phyloP scores from a whole-genome alignment of 1,284 basidiomycete species.

The Pholiota adiposa region DNA sequence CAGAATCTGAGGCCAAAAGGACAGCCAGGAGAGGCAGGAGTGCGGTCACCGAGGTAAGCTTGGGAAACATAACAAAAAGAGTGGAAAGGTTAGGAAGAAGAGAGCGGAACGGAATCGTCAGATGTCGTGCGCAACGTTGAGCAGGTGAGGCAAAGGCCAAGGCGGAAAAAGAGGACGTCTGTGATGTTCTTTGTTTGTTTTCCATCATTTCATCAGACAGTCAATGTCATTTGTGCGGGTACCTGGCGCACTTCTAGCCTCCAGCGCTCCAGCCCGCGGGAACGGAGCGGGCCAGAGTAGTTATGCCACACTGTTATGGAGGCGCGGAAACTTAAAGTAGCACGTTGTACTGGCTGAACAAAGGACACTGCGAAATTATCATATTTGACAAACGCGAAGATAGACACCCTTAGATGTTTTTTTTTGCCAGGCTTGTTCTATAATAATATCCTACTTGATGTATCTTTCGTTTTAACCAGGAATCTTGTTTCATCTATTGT shows the following conservation, averaged over 20 bases:
- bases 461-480: no score
- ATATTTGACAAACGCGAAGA: no score
- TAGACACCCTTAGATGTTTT: no score
- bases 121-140: not conserved
- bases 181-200: not conserved
- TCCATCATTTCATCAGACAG: not conserved
- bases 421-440: no score
- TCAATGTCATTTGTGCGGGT: not conserved
- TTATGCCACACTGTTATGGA: no score
- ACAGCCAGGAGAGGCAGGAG: slow-evolving; percentile 5
- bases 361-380: no score
- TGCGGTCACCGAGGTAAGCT: slow-evolving; percentile 5
- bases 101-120: slow-evolving; percentile 3
- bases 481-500: no score
- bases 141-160: not conserved
- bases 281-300: no score
- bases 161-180: not conserved
- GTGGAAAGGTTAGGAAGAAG: not conserved
- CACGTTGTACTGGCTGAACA: no score
- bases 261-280: not conserved
- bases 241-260: not conserved
- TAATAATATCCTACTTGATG: no score
- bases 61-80: slow-evolving; percentile 4
- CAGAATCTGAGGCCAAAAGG: not conserved
- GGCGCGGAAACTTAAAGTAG: no score